These are phyloP conservation scores for Aspergillus baeticus DNA, from an alignment of 495 filamentous ascomycete species.

Conservation along the genomic window DNA sequence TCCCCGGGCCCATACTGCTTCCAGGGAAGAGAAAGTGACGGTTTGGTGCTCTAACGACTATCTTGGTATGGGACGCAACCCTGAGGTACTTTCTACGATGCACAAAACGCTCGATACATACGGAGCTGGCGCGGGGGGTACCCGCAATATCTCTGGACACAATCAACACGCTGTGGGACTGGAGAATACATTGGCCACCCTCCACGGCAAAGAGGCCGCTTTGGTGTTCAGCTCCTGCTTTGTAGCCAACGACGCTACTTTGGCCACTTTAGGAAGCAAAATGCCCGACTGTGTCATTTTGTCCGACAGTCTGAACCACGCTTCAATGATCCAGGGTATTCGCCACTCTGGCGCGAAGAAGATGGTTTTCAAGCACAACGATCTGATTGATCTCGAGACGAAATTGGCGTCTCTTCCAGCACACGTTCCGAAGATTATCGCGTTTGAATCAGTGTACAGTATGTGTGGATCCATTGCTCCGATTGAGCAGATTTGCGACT, in stretches of 20 bases:
- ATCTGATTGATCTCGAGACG: conserved; percentile 80
- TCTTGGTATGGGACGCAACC: conserved; percentile 93
- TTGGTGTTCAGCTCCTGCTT: conserved; percentile 97
- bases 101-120: conserved; percentile 93
- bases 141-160: conserved; percentile 95
- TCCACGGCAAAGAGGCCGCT: conserved; percentile 89
- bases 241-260: conserved; percentile 96
- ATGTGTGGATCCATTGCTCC: conserved; percentile 98
- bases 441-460: conserved; percentile 97
- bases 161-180: conserved; percentile 89
- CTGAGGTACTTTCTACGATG: conserved; percentile 83
- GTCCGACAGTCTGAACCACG: conserved; percentile 93
- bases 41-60: conserved; percentile 99
- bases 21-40: conserved; percentile 82
- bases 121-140: conserved; percentile 92
- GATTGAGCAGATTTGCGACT: conserved; percentile 91
- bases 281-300: conserved; percentile 94
- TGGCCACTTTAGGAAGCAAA: conserved; percentile 94
- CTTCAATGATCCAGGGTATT: conserved; percentile 99
- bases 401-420: conserved; percentile 86
- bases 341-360: conserved; percentile 95
- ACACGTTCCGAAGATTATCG: conserved; percentile 92
- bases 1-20: conserved; percentile 87
- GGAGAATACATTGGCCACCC: conserved; percentile 79
- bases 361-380: conserved; percentile 98